A percentile compares a stretch with the other conserved stretches of the same genome.
Evolutionary conservation across 805 yeast genomes (phyloP).

Genomic region (Suhomyces prunicola): DNA sequence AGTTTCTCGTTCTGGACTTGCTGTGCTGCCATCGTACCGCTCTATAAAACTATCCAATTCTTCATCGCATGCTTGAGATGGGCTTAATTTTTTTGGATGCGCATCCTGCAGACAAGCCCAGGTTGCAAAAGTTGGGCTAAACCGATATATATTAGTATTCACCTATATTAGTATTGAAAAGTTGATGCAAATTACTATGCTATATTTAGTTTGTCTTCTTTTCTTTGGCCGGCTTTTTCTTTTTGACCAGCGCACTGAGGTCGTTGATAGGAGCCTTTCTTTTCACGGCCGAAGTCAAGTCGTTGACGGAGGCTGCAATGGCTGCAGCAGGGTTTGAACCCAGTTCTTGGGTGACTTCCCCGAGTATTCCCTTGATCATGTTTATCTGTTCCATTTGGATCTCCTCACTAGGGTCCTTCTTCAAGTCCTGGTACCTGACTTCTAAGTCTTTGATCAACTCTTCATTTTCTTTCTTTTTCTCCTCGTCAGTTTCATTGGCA

Average conservation of each 20-base stretch:
- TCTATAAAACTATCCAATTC: background rate
- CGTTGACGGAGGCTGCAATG: conserved; percentile 44
- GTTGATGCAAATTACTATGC: too few relatives aligned
- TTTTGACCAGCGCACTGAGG: conserved; percentile 46
- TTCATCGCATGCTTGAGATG: background rate
- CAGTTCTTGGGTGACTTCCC: conserved; percentile 34
- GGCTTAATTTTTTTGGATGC: background rate
- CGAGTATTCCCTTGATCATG: conserved; percentile 55
- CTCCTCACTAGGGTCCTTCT: conserved; percentile 48
- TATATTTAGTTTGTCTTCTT: background rate
- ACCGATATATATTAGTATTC: too few relatives aligned
- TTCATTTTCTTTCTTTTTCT: conserved; percentile 39
- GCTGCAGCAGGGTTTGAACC: conserved; percentile 1
- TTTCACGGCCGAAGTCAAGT: conserved; percentile 59
- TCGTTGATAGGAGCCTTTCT: conserved; percentile 35
- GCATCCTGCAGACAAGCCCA: background rate
- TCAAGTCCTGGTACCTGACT: conserved; percentile 53
- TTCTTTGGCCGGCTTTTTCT: conserved; percentile 25
- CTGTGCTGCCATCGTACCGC: conserved; percentile 7
- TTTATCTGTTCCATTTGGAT: conserved; percentile 49
- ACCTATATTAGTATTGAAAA: too few relatives aligned
- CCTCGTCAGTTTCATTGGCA: conserved; percentile 41
- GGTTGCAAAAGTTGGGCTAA: background rate
- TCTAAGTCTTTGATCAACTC: conserved; percentile 55
- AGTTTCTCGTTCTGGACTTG: conserved; percentile 9